These are phyloP conservation scores for Scolecobasidium constrictum DNA, from an alignment of 2,329 filamentous ascomycete species.

Conservation along the genomic window DNA sequence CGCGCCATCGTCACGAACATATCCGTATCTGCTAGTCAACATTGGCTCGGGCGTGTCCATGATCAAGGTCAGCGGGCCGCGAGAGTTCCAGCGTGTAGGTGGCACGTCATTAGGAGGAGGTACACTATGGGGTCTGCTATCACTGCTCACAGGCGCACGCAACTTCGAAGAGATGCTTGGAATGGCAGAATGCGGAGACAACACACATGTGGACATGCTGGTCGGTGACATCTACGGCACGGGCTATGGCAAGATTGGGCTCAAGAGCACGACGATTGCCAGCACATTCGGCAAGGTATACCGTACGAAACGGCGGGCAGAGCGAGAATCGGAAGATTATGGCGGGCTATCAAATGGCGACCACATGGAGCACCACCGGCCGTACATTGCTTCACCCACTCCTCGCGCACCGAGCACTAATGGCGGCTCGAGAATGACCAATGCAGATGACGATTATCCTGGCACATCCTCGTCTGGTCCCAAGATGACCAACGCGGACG, in stretches of 20 bases:
- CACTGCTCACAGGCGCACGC: constrained; percentile 80
- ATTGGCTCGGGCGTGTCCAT: constrained; percentile 96
- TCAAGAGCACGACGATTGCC: constrained; percentile 92
- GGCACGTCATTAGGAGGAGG: constrained; percentile 91
- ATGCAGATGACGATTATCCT: constrained; percentile 9
- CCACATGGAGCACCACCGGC: constrained; percentile 4
- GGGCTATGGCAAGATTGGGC: constrained; percentile 89
- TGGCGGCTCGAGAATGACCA: constrained; percentile 6
- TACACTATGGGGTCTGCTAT: constrained; percentile 93
- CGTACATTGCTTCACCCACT: background rate
- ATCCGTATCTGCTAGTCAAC: constrained; percentile 95
- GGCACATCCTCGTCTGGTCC: background rate
- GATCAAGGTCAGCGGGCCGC: constrained; percentile 88
- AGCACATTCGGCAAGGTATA: constrained; percentile 97
- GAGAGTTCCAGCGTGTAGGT: constrained; percentile 79
- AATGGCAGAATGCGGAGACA: constrained; percentile 84
- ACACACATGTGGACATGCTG: constrained; percentile 86
- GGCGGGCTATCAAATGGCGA: constrained; percentile 46
- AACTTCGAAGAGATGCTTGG: constrained; percentile 98
- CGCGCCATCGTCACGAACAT: constrained; percentile 67
- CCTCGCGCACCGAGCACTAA: constrained; percentile 12
- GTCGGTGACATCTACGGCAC: constrained; percentile 97
- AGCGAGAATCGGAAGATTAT: constrained; percentile 65
- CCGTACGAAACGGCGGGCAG: constrained; percentile 77
- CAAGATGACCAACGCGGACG: constrained; percentile 9